Evolutionary conservation across 1,139 yeast genomes (phyloP).

Genomic region (Eremothecium gossypii): DNA sequence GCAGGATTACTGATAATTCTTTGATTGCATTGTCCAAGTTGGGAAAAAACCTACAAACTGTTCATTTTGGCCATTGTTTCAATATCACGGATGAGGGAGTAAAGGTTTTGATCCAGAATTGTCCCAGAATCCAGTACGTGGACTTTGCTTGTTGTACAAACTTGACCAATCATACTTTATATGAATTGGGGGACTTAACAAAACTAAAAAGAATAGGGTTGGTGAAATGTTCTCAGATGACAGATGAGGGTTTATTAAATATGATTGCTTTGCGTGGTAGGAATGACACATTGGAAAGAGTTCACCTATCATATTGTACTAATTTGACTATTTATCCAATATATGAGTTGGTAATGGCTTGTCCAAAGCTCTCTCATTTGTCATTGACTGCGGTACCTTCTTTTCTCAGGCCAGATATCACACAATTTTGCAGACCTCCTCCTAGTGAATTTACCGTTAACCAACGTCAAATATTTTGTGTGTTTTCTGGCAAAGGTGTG

Average conservation of each 20-base stretch:
- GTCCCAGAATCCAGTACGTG: constrained; percentile 82
- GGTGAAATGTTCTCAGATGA: constrained; percentile 82
- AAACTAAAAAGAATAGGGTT: constrained; percentile 84
- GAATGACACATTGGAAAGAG: constrained; percentile 75
- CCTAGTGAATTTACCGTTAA: constrained; percentile 88
- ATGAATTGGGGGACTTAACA: constrained; percentile 69
- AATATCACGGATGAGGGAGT: constrained; percentile 88
- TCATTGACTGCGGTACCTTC: constrained; percentile 85
- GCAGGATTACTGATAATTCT: constrained; percentile 77
- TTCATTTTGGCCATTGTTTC: constrained; percentile 91
- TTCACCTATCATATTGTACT: constrained; percentile 87
- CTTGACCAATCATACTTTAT: constrained; percentile 74
- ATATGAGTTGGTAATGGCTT: constrained; percentile 61
- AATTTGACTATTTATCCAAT: constrained; percentile 66
- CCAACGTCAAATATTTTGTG: constrained; percentile 84
- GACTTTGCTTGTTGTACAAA: constrained; percentile 93
- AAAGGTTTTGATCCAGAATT: constrained; percentile 59
- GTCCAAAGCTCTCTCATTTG: constrained; percentile 82
- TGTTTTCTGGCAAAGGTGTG: constrained; percentile 88
- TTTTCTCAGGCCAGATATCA: constrained; percentile 76
- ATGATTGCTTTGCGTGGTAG: constrained; percentile 66
- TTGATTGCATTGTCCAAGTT: constrained; percentile 61
- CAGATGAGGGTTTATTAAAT: constrained; percentile 77
- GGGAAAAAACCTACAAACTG: constrained; percentile 77
- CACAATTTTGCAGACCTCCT: constrained; percentile 86